Conservation (phyloP, 2,329 filamentous ascomycete species). For the Didymella exigua region DNA sequence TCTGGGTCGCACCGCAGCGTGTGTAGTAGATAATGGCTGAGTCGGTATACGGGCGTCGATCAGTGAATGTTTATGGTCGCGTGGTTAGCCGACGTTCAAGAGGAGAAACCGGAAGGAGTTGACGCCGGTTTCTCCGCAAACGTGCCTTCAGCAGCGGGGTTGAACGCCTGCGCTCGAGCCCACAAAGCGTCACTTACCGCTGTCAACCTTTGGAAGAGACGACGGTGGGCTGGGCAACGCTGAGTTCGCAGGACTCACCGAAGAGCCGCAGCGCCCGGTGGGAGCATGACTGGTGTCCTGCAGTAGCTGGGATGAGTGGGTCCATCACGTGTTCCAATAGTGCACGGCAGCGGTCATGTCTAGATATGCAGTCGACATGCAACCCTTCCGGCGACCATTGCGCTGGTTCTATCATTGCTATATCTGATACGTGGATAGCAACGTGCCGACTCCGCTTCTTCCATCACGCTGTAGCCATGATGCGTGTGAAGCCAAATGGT, state of each 20-base stretch:
- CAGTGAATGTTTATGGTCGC: slow-evolving; percentile 37
- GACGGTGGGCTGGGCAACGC: slow-evolving; percentile 17
- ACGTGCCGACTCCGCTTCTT: not conserved
- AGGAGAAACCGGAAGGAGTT: slow-evolving; percentile 24
- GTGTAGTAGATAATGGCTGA: slow-evolving; percentile 18
- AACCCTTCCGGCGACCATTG: slow-evolving; percentile 39
- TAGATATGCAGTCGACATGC: slow-evolving; percentile 29
- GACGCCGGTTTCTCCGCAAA: slow-evolving; percentile 25
- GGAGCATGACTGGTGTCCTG: slow-evolving; percentile 12
- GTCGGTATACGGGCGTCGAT: slow-evolving; percentile 18
- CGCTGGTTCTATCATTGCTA: slow-evolving; percentile 24
- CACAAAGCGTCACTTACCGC: not conserved
- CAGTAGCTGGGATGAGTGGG: slow-evolving; percentile 10
- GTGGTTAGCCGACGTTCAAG: slow-evolving; percentile 32
- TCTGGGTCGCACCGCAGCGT: slow-evolving; percentile 32
- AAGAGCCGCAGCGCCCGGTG: slow-evolving; percentile 10
- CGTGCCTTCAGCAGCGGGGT: slow-evolving; percentile 19
- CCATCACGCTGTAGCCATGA: slow-evolving; percentile 1
- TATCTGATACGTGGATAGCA: slow-evolving; percentile 1
- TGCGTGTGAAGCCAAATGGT: not conserved
- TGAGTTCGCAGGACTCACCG: slow-evolving; percentile 20
- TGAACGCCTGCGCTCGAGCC: not conserved
- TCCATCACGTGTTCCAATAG: slow-evolving; percentile 28
- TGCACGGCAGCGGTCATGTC: slow-evolving; percentile 25
- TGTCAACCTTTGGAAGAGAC: slow-evolving; percentile 1